Evolutionary conservation across 2,329 filamentous ascomycete genomes (phyloP), one percentile per base, ranked within the genome.

Genomic region (Penicillium sp.): DNA sequence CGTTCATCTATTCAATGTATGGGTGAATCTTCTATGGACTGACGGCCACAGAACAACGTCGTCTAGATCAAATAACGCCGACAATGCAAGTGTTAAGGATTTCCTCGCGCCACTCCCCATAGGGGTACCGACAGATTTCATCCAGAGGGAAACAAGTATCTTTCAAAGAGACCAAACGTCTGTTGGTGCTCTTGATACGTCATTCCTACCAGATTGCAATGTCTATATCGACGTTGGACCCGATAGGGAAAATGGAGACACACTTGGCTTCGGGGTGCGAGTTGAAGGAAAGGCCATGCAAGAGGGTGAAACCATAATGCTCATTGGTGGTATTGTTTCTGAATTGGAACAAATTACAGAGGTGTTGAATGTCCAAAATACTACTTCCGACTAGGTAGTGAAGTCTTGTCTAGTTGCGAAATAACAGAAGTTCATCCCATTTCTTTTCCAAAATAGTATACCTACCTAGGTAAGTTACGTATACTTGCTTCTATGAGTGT

Each of bases 1-100:
- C n/a, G n/a, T n/a, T n/a, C n/a, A n/a, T n/a, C 40, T 66, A 1
- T 71, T 71, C 62, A 70, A 71, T 45, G 61, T 64, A 2, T 70
- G 64, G 63, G 61, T 71, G 28, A 71, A 71, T 47, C 62, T 71
- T 14, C 61, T 71, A 28, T 71, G 66, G 66, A 63, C 62, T 49
- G n/a, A 51, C 12, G 20, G 16, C n/a, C 5, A 35, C 20, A n/a
- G n/a, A n/a, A n/a, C n/a, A n/a, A n/a, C n/a, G n/a, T n/a, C n/a
- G n/a, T 14, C 21, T 7, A 7, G 20, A 46, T 14, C 3, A 6
- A 20, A 43, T 18, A 23, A 21, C n/a, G n/a, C 28, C 5, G 3
- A 14, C 3, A 38, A 51, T 16, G 28, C 16, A 8, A 11, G 16
- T 6, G 21, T 18, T 5, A 51, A 21, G 18, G 23, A 14, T 21